Percentiles rank a stretch among this genome's conserved stretches.
phyloP scores from a whole-genome alignment of 2,329 filamentous ascomycete species.

The Thielaviopsis musarum region DNA sequence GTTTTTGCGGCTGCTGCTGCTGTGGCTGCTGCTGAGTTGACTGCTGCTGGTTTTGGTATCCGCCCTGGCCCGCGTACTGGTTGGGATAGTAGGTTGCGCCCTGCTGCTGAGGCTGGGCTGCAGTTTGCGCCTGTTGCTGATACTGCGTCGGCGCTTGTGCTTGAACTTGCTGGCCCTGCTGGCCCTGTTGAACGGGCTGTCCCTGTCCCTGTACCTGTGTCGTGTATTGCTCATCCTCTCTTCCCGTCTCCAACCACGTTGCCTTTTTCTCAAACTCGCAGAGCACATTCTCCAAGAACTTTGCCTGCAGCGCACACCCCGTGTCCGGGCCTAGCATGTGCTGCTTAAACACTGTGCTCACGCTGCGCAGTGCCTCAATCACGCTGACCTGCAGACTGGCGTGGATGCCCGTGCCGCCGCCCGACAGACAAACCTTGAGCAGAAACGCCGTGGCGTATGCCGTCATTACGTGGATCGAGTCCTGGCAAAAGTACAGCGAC shows the following conservation, averaged over 20 bases:
- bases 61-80: background rate
- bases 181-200: too few relatives aligned
- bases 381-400: slow-evolving; percentile 11
- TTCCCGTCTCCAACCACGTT: background rate
- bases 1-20: background rate
- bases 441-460: slow-evolving; percentile 25
- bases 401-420: slow-evolving; percentile 6
- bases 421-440: slow-evolving; percentile 18
- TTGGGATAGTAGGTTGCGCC: background rate
- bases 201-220: too few relatives aligned
- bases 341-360: slow-evolving; percentile 15
- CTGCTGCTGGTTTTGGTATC: background rate
- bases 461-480: slow-evolving; percentile 26
- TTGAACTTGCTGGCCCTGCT: background rate
- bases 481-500: slow-evolving; percentile 23
- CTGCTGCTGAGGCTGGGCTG: background rate
- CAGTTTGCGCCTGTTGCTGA: background rate
- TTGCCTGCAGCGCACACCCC: slow-evolving; percentile 19
- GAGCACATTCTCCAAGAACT: slow-evolving; percentile 16
- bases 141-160: background rate
- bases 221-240: too few relatives aligned
- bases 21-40: background rate
- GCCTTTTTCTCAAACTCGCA: slow-evolving; percentile 9
- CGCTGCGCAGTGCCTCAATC: slow-evolving; percentile 13
- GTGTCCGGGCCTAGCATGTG: slow-evolving; percentile 17